Conservation (phyloP, 768 basidiomycete genomes). For the Naganishia kalamii region DNA sequence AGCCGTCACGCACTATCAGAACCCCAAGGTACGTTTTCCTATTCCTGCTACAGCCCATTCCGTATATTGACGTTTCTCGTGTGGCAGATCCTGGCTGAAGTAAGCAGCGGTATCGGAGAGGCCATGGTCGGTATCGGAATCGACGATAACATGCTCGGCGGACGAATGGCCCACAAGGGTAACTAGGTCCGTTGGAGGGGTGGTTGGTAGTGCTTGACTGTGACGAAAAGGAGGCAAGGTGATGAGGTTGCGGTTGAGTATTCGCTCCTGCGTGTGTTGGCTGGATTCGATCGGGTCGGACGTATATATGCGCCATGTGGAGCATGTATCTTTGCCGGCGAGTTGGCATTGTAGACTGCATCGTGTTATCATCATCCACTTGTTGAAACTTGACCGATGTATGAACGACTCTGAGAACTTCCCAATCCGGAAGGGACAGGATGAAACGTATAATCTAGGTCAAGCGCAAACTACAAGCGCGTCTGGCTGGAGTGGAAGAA, state of each 20-base stretch:
- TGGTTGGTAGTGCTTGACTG: too few species aligned
- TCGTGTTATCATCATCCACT: too few species aligned
- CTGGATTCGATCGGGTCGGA: too few species aligned
- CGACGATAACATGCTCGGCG: conserved; percentile 35
- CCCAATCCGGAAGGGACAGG: too few species aligned
- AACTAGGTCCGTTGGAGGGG: conserved; percentile 31
- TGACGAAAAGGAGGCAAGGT: neutral
- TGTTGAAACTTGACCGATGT: too few species aligned
- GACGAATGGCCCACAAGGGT: conserved; percentile 39
- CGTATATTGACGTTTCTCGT: neutral
- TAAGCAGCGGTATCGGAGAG: conserved; percentile 63
- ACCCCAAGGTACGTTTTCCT: conserved; percentile 55
- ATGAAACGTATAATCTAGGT: too few species aligned
- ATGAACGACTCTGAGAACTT: neutral
- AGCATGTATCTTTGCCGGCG: too few species aligned
- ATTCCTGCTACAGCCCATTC: neutral
- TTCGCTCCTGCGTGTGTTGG: neutral
- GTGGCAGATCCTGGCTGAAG: conserved; percentile 66
- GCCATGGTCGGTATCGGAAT: conserved; percentile 93
- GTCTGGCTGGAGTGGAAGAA: too few species aligned
- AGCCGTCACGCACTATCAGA: conserved; percentile 95
- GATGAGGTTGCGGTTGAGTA: neutral
- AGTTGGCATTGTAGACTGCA: too few species aligned
- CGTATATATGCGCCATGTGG: too few species aligned
- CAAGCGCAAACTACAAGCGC: too few species aligned